Base-by-base conservation (phyloP, 768 basidiomycete species). In the Mrakia gelida region DNA sequence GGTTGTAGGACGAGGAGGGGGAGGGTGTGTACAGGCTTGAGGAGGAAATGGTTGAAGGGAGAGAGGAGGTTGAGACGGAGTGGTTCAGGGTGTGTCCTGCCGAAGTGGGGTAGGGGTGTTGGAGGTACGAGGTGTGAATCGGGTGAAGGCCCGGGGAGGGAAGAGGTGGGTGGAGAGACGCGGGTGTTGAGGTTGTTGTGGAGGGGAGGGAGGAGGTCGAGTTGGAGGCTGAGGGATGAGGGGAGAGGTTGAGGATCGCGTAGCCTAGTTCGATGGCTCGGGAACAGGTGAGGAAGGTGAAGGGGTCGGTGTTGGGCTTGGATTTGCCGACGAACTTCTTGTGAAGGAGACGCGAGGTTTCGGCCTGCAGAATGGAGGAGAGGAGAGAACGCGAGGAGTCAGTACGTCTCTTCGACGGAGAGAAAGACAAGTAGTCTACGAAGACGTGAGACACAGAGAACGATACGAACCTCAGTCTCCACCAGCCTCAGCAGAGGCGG, bases 201-300 rank as follows among this genome's bases (percentile, higher is more conserved):
- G 62, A 63, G 10, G 62, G 62, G 28, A 63, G 62, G 62, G 62
- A 63, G n/a, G 61, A n/a, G n/a, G 26, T n/a, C 6, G 61, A 62
- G 26, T 18, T 11, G 16, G 61, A 23, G 13, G 62, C 11, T 28
- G 28, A 30, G 4, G 62, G 18, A 10, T 38, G 38, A 38, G 62
- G 8, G 10, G 62, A n/a, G n/a, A n/a, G n/a, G 62, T 8, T 4
- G 62, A 28, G n/a, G 28, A 18, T 28, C 0, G 62, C 62, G 62
- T 32, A 32, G 10, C 62, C 28, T 5, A 63, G 62, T 28, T 63
- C n/a, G 62, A 63, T 63, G 8, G 62, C 62, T 63, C 28, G 23
- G 62, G 28, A 23, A n/a, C 62, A 63, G 62, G 62, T 63, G 28
- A 63, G 28, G 62, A 63, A 63, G 32, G 62, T 63, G 62, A 28